phyloP scores from a whole-genome alignment of 495 filamentous ascomycete species.

The Venustampulla echinocandica region DNA sequence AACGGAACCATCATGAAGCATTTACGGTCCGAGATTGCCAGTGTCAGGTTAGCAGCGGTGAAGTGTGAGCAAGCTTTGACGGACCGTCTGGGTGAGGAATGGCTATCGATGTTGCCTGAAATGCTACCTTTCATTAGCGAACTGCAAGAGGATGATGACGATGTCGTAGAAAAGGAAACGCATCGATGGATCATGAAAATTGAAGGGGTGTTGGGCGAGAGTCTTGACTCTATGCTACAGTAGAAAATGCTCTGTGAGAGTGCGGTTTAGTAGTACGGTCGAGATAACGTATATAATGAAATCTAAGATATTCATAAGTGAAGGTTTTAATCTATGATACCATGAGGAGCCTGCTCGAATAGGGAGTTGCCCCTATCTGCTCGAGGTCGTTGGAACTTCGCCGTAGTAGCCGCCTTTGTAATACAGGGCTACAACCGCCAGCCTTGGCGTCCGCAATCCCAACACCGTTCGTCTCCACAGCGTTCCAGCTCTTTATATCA shows the following conservation, averaged over 20 bases:
- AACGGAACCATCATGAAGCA: slow-evolving; percentile 67
- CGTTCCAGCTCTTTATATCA: no score
- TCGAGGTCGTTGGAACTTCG: no score
- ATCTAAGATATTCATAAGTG: no score
- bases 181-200: slow-evolving; percentile 79
- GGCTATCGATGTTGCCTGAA: slow-evolving; percentile 81
- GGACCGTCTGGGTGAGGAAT: slow-evolving; percentile 75
- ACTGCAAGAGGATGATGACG: slow-evolving; percentile 91
- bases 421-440: no score
- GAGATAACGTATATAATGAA: no score
- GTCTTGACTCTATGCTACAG: slow-evolving; percentile 81
- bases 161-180: slow-evolving; percentile 80
- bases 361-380: no score
- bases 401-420: no score
- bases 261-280: not conserved
- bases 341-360: no score
- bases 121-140: slow-evolving; percentile 93
- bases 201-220: slow-evolving; percentile 79
- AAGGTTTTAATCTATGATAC: no score
- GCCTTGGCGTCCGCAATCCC: no score
- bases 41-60: slow-evolving; percentile 66
- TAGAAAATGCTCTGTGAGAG: no score
- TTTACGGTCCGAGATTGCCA: slow-evolving; percentile 58
- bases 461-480: no score
- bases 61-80: slow-evolving; percentile 71